Evolutionary conservation across 257 asterid genomes (phyloP), one percentile per base, ranked within the genome.

Genomic region (Paraleonurus japonicus): DNA sequence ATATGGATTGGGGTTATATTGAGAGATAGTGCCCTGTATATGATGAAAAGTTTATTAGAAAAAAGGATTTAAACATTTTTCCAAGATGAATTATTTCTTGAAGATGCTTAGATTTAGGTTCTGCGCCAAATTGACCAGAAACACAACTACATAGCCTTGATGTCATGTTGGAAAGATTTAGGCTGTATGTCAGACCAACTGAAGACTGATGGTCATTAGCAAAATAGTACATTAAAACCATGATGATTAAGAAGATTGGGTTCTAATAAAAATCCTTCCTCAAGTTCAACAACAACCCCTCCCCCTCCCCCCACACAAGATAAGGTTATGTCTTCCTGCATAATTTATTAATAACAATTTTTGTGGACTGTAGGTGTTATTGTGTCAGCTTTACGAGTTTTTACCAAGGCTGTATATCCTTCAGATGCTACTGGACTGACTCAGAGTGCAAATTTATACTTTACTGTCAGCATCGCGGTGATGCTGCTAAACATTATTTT

Each of bases 401-500:
- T 88, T 26, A 94, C 96, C 80, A 91, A 94, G 80, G 86, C 96
- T 50, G 59, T 94, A 35, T 94, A 85, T 84, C 87, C 99, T 53
- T 96, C 89, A 86, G 92, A 94, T 75, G 58, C 89, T 62, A 60
- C 26, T 8, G 99, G 99, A 70, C 82, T 94, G 61, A 91, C 97
- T 78, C 88, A 79, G 77, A 91, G 97, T 54, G 97, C 97, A 0
- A 89, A 91, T 83, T 90, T 94, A 43, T 94, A 91, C 82, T 94
- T 94, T 59, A 81, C 86, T 12, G 90, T 91, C 75, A 85, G 95
- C 85, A 86, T 91, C 17, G 76, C 63, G 2, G 83, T 86, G 71
- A 94, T 91, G 97, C 22, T 85, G 23, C 39, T 86, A 23, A 91
- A 95, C 88, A 80, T 91, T 35, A 7, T 94, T 61, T 84, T 89